These are phyloP conservation scores for Abrus pulchellus DNA, from an alignment of 306 rosid genomes.

Conservation along the genomic window DNA sequence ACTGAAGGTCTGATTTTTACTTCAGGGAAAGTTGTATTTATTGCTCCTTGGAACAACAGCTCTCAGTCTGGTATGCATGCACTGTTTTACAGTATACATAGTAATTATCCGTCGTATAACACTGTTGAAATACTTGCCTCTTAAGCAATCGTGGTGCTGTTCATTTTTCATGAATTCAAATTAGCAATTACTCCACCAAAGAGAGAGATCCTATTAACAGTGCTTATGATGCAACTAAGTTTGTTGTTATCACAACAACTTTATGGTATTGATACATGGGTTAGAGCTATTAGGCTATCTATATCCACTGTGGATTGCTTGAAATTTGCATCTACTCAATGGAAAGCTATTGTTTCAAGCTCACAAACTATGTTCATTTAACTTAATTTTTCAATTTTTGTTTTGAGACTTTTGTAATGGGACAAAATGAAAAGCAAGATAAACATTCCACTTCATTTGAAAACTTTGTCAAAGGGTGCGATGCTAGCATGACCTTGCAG, in stretches of 20 bases:
- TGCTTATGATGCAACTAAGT: neutral
- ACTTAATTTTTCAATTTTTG: neutral
- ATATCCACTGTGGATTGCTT: conserved; percentile 25
- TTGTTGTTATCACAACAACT: neutral
- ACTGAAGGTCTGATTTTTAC: conserved; percentile 40
- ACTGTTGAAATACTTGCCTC: conserved; percentile 22
- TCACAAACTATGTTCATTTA: conserved; percentile 7
- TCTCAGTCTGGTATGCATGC: conserved; percentile 85
- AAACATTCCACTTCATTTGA: conserved; percentile 3
- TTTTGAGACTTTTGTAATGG: neutral
- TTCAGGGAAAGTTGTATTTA: conserved; percentile 91
- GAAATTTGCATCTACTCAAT: conserved; percentile 17
- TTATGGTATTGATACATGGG: neutral
- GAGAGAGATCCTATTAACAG: neutral
- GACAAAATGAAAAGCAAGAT: conserved; percentile 19
- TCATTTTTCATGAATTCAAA: conserved; percentile 33
- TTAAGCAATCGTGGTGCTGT: conserved; percentile 30
- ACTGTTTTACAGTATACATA: conserved; percentile 15
- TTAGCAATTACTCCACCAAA: neutral
- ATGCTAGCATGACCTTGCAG: conserved; percentile 8
- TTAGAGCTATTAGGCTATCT: conserved; percentile 30
- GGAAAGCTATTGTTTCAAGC: conserved; percentile 18
- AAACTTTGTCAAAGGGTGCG: conserved; percentile 13
- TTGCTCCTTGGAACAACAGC: conserved; percentile 97
- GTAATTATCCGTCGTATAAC: conserved; percentile 27